Percentiles rank a stretch among this genome's conserved stretches.
Evolutionary conservation across 176 grass and related monocot species (phyloP).

Genomic region (Otatea glauca): DNA sequence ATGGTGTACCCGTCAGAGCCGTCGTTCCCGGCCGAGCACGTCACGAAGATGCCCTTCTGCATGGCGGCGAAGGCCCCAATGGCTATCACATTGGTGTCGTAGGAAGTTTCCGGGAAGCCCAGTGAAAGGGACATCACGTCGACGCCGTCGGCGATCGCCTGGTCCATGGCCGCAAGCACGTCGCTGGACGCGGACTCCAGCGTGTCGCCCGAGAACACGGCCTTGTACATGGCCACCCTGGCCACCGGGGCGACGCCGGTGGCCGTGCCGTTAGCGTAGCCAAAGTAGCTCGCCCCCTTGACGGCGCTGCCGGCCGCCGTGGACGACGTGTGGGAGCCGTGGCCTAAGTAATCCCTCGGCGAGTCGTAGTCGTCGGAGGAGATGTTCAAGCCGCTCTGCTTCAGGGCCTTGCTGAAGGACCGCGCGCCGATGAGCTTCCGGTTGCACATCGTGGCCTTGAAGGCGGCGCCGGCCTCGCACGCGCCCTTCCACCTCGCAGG

Average conservation of each 20-base stretch:
- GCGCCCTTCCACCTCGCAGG: constrained; percentile 60
- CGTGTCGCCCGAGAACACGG: constrained; percentile 48
- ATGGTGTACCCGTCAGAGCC: constrained; percentile 52
- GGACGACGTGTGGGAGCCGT: constrained; percentile 75
- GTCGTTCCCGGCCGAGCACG: constrained; percentile 65
- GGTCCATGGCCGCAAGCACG: constrained; percentile 71
- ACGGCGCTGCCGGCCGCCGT: constrained; percentile 62
- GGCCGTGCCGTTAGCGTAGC: constrained; percentile 67
- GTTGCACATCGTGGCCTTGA: constrained; percentile 54
- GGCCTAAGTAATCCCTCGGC: constrained; percentile 59
- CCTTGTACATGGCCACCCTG: constrained; percentile 69
- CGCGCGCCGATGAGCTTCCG: constrained; percentile 63
- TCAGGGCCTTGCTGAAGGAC: constrained; percentile 57
- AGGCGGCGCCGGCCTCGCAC: constrained; percentile 49
- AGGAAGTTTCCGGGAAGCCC: constrained; percentile 53
- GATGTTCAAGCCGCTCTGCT: constrained; percentile 33
- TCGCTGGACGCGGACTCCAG: constrained; percentile 57
- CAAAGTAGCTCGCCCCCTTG: constrained; percentile 34
- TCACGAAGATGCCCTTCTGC: constrained; percentile 54
- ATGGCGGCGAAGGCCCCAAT: constrained; percentile 68
- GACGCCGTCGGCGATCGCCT: constrained; percentile 58
- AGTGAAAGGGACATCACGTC: constrained; percentile 68
- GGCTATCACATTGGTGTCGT: constrained; percentile 61
- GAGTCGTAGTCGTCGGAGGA: constrained; percentile 52
- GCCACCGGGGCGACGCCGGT: constrained; percentile 60